Base-by-base conservation (phyloP, 1,139 yeast species). In the Debaryomyces sp. region DNA sequence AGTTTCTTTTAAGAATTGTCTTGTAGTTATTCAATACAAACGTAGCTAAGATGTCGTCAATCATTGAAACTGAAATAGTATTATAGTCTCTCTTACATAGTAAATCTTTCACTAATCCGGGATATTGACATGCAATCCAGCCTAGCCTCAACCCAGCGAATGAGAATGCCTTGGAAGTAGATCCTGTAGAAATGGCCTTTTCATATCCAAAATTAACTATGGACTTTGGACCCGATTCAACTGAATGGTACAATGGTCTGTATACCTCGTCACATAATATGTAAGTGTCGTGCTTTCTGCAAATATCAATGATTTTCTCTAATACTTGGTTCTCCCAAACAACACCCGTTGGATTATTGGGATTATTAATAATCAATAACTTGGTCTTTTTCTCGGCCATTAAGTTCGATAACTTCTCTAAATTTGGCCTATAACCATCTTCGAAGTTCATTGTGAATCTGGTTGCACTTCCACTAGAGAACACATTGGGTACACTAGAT, bases 81-180 rank as follows among this genome's bases (percentile, higher is more conserved):
- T 76, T 80, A 59, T 77, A 81, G 57, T 81, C 84, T 50, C 86
- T 66, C 49, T 77, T 72, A 12, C 69, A 62, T 43, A 66, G 62
- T 26, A 79, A 66, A 37, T 66, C 71, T 4, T 61, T 53, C 17
- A 75, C 48, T 10, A 78, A 56, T 0, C 48, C 45, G 22, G 53
- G 51, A 54, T 76, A 68, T 32, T 65, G 63, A 7, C 78, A 58
- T 2, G 71, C 77, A 10, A 81, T 62, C 85, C 86, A 81, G 6
- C 86, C 85, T 29, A 80, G 49, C 42, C 86, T 64, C 26, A 81
- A 60, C 1, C 85, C 85, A 5, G 86, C 85, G 48, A 80, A 62
- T 0, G 84, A 72, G 56, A 74, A 81, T 2, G 84, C 82, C 57
- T 81, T 81, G 27, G 85, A 80, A 63, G 75, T 74, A 3, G 84